Conservation (phyloP, 2,329 filamentous ascomycete species). For the Nemania sp. region DNA sequence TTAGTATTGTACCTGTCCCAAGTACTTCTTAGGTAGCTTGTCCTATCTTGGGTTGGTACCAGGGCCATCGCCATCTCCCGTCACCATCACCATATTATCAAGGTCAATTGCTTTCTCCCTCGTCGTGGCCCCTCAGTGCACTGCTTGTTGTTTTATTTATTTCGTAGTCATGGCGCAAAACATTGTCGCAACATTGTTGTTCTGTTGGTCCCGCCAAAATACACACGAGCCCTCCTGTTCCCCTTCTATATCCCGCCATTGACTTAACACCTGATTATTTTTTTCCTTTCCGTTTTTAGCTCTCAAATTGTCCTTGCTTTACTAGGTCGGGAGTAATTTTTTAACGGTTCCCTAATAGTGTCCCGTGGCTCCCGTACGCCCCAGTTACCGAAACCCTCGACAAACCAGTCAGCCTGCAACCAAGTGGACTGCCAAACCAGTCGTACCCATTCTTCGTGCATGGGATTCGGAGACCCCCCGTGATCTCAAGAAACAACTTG, state of each 20-base stretch:
- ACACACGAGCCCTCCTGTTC: slow-evolving; percentile 12
- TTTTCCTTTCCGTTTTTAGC: slow-evolving; percentile 12
- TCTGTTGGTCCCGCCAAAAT: slow-evolving; percentile 27
- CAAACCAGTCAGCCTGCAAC: slow-evolving; percentile 35
- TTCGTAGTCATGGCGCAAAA: slow-evolving; percentile 28
- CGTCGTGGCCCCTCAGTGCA: slow-evolving; percentile 17
- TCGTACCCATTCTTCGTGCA: slow-evolving; percentile 31
- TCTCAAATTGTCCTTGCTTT: slow-evolving; percentile 19
- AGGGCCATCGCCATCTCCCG: slow-evolving; percentile 8
- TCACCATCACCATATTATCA: slow-evolving; percentile 22
- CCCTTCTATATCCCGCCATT: slow-evolving; percentile 14
- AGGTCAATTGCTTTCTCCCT: slow-evolving; percentile 27
- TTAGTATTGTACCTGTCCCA: not conserved
- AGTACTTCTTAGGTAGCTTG: slow-evolving; percentile 25
- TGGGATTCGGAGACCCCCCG: slow-evolving; percentile 33
- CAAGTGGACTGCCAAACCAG: slow-evolving; percentile 36
- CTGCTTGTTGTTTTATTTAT: slow-evolving; percentile 25
- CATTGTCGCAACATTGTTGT: slow-evolving; percentile 24
- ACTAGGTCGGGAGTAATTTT: slow-evolving; percentile 23
- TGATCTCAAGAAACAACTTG: slow-evolving; percentile 29
- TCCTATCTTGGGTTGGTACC: slow-evolving; percentile 30
- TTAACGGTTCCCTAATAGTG: slow-evolving; percentile 38
- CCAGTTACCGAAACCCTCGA: slow-evolving; percentile 38
- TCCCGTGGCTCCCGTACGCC: slow-evolving; percentile 34
- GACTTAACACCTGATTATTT: slow-evolving; percentile 5